Percentiles rank a stretch among this genome's conserved stretches.
phyloP scores from a whole-genome alignment of 1,284 basidiomycete species.

The Naganishia albida region DNA sequence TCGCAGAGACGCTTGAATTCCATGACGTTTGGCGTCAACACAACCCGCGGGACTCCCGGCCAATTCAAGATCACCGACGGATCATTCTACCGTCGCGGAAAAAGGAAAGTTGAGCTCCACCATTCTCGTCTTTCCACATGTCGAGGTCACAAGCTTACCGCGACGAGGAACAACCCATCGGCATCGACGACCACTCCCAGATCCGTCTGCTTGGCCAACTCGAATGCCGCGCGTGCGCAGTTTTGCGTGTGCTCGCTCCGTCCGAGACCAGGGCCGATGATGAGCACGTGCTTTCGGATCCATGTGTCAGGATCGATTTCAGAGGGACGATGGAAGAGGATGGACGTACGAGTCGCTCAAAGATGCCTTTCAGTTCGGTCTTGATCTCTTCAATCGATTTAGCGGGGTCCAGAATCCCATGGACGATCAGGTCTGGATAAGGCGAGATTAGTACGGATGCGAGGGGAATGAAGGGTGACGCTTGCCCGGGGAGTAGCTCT shows the following conservation, averaged over 20 bases:
- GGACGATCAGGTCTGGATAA: conserved; percentile 86
- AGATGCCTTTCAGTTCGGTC: conserved; percentile 64
- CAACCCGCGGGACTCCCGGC: conserved; percentile 48
- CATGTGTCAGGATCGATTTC: not conserved
- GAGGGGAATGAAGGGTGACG: not conserved
- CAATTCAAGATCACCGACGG: conserved; percentile 69
- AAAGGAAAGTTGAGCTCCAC: not conserved
- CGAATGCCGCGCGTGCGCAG: conserved; percentile 59
- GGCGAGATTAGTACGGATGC: not conserved
- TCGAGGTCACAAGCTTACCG: conserved; percentile 37
- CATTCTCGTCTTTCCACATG: not conserved
- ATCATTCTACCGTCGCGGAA: conserved; percentile 68
- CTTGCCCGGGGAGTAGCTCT: conserved; percentile 73
- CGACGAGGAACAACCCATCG: conserved; percentile 62
- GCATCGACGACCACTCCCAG: conserved; percentile 94
- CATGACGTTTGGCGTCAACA: conserved; percentile 87
- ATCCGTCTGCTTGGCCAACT: conserved; percentile 59
- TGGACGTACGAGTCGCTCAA: conserved; percentile 65
- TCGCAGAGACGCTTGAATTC: conserved; percentile 87
- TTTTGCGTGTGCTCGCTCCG: conserved; percentile 86
- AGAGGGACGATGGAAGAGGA: not conserved
- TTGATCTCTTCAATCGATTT: conserved; percentile 41
- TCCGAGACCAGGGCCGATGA: conserved; percentile 90
- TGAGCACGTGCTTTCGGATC: conserved; percentile 68
- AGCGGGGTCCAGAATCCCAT: conserved; percentile 69